Evolutionary conservation across 371 early-diverging fungal species (phyloP), one percentile per base, ranked within the genome.

Genomic region (Funneliformis caledonium): DNA sequence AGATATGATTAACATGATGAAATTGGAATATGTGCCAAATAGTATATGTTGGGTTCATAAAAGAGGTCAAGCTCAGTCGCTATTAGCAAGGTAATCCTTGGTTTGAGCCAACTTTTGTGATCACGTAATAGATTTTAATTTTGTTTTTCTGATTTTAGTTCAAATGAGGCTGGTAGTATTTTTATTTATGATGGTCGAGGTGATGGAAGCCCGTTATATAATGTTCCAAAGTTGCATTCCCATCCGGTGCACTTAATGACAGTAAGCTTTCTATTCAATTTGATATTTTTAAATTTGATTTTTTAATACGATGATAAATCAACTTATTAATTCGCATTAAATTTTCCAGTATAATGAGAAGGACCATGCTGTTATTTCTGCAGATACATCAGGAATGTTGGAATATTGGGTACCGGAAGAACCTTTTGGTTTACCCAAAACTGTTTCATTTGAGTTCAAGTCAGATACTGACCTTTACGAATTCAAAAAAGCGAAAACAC

Each of bases 1-100:
- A 95, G 97, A 98, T 82, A 98, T 98, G 98, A 97, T 98, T 81
- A 97, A 96, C 80, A 96, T 97, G 87, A 90, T 97, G 83, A 92
- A 92, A 81, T 84, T 96, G 45, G 89, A 89, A 10, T 97, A 90
- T 82, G 82, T 92, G 7, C 97, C 97, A 9, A 87, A 89, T 26
- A 87, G 91, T 60, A 88, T 96, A 1, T 95, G 96, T 85, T 98
- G 97, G 96, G 90, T 94, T 65, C 93, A 92, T 83, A 91, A 93
- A 83, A 89, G 89, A 61, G 97, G 94, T 16, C 93, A 96, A 83
- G 93, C 96, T 0, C 93, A 92, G 67, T 92, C 95, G 16, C 81
- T 93, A 50, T 88, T 96, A 26, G 94, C 95, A 22, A 90, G 94
- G 92, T 94, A 91, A 83, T 88, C 82, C 10, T 9, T 64, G 1